phyloP scores from a whole-genome alignment of 768 basidiomycete species.

The Clavaria fumosa region DNA sequence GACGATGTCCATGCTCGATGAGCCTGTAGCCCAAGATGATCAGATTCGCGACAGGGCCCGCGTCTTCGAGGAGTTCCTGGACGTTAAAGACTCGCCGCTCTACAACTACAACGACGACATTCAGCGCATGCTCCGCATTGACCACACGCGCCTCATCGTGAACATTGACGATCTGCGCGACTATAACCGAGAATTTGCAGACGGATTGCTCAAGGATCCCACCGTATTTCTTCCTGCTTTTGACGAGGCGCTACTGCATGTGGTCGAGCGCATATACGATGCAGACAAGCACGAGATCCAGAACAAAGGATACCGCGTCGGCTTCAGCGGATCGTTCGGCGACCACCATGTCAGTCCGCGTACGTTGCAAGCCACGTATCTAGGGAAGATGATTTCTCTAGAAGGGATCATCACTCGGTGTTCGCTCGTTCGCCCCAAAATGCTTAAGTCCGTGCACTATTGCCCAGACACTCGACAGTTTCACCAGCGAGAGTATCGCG shows the following conservation, averaged over 20 bases:
- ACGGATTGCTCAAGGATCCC: slow-evolving; percentile 82
- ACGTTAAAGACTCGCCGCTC: slow-evolving; percentile 43
- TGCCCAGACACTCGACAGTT: slow-evolving; percentile 78
- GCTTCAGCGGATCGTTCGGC: slow-evolving; percentile 92
- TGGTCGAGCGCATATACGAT: slow-evolving; percentile 64
- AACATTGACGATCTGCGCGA: slow-evolving; percentile 94
- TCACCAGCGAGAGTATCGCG: slow-evolving; percentile 82
- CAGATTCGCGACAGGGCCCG: slow-evolving; percentile 60
- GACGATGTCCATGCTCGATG: slow-evolving; percentile 34
- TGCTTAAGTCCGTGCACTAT: slow-evolving; percentile 94
- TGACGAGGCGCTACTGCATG: slow-evolving; percentile 63
- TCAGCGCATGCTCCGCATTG: slow-evolving; percentile 62
- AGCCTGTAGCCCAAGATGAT: slow-evolving; percentile 52
- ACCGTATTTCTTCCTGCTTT: slow-evolving; percentile 78
- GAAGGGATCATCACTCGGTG: slow-evolving; percentile 98
- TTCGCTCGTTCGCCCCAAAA: slow-evolving; percentile 95
- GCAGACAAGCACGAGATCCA: slow-evolving; percentile 68
- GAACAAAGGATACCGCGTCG: slow-evolving; percentile 72
- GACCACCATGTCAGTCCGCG: slow-evolving; percentile 96
- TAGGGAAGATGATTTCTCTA: slow-evolving; percentile 91
- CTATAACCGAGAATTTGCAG: slow-evolving; percentile 74
- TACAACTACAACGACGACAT: slow-evolving; percentile 83
- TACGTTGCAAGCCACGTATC: slow-evolving; percentile 72
- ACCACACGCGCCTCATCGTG: slow-evolving; percentile 80
- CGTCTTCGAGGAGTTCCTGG: slow-evolving; percentile 72